These are phyloP conservation scores for Fusarium sp. DNA, from an alignment of 2,329 filamentous ascomycete species.

Conservation along the genomic window DNA sequence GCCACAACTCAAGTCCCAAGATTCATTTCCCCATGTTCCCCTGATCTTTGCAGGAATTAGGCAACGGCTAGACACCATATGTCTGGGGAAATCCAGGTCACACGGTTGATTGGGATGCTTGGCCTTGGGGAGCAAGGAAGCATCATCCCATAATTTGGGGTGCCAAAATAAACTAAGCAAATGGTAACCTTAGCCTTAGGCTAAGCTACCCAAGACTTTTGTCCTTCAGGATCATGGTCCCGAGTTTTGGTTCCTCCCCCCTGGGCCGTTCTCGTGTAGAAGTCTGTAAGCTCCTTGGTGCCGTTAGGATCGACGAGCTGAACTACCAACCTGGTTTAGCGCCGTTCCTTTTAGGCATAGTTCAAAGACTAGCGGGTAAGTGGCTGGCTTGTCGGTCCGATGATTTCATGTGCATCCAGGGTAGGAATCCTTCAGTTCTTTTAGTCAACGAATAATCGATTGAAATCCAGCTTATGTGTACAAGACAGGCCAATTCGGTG, in stretches of 20 bases:
- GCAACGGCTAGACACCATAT: rapidly evolving
- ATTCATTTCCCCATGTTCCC: neutral
- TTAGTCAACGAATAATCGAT: neutral
- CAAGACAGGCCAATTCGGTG: no score
- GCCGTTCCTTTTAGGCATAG: neutral
- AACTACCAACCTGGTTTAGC: neutral
- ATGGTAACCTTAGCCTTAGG: no score
- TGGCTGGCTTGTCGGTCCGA: neutral
- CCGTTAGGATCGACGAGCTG: neutral
- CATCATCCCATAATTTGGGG: no score
- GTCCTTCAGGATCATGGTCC: no score
- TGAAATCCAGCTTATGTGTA: no score
- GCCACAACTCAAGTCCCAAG: neutral
- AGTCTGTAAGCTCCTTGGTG: neutral
- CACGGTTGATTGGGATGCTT: neutral
- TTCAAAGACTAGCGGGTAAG: no score
- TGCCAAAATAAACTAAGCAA: no score
- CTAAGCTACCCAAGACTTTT: no score
- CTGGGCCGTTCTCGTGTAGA: neutral
- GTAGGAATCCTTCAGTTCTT: neutral
- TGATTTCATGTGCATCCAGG: neutral
- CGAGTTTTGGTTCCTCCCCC: no score
- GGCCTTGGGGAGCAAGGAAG: no score
- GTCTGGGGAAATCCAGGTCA: neutral
- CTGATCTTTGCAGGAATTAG: neutral